A percentile compares a stretch with the other conserved stretches of the same genome.
Conservation (phyloP, 208 protist genomes). For the Kentomonas sorsogonicus region DNA sequence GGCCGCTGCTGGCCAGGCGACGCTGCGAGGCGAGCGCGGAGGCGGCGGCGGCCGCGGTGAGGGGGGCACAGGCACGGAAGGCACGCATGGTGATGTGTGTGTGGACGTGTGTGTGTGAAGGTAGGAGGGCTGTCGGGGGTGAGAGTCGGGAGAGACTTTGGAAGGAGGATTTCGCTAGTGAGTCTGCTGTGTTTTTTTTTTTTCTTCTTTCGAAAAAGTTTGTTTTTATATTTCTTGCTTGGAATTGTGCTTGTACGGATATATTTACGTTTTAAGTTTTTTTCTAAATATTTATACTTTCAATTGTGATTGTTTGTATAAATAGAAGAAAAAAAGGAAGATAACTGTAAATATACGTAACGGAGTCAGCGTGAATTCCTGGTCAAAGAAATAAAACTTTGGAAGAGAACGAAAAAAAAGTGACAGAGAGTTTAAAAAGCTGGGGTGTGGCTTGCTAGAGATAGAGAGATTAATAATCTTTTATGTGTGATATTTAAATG, state of each 20-base stretch:
- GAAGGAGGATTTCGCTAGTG: not conserved
- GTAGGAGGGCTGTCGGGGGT: not conserved
- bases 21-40: conserved; percentile 6
- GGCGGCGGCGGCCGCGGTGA: conserved; percentile 13
- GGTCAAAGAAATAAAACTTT: too few species aligned
- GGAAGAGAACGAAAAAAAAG: conserved; percentile 1
- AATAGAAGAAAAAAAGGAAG: too few species aligned
- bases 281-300: too few species aligned
- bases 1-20: conserved; percentile 8
- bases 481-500: too few species aligned
- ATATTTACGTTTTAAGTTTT: too few species aligned
- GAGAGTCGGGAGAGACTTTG: not conserved
- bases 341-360: not conserved
- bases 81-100: conserved; percentile 27
- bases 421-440: conserved; percentile 4
- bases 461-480: not conserved
- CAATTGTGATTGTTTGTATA: too few species aligned
- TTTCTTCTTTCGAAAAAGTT: not conserved
- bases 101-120: not conserved
- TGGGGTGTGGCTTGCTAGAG: not conserved
- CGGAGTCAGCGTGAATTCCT: not conserved
- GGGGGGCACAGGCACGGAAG: conserved; percentile 23
- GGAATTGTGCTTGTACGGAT: too few species aligned
- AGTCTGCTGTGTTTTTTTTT: not conserved
- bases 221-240: not conserved